These are phyloP conservation scores for Chaetomiaceae sp. DNA, from an alignment of 2,329 filamentous ascomycete species.

Conservation along the genomic window DNA sequence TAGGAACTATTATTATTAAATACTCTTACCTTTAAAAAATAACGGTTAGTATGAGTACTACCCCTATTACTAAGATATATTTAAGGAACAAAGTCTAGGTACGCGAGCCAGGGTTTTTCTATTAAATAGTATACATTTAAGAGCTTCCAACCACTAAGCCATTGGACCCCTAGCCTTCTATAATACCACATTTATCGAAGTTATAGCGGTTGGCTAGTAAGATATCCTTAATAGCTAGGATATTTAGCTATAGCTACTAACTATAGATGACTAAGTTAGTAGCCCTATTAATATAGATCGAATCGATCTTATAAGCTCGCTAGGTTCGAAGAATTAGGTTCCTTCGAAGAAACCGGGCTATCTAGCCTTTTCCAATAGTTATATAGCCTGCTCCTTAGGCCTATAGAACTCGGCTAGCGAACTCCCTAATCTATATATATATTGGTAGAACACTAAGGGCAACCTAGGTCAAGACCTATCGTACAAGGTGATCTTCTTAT, in stretches of 20 bases:
- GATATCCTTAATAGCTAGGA: conserved; percentile 4
- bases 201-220: conserved; percentile 1
- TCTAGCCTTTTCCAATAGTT: not conserved
- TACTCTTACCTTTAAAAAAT: not conserved
- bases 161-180: conserved; percentile 4
- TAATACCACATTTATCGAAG: not conserved
- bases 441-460: not conserved
- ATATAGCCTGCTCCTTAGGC: not conserved
- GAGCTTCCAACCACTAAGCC: conserved; percentile 1
- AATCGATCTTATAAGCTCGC: not conserved
- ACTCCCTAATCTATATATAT: not conserved
- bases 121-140: not conserved
- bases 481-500: not conserved
- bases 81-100: conserved; percentile 1
- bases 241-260: not conserved
- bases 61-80: not conserved
- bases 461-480: not conserved
- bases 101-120: not conserved
- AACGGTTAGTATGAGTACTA: not conserved
- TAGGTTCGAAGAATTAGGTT: not conserved
- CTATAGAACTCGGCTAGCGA: not conserved
- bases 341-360: not conserved
- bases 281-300: not conserved
- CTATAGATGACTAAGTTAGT: not conserved
- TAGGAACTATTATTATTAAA: not conserved